Evolutionary conservation across 2,329 filamentous ascomycete genomes (phyloP), one percentile per base, ranked within the genome.

Genomic region (Alternaria brassicae): DNA sequence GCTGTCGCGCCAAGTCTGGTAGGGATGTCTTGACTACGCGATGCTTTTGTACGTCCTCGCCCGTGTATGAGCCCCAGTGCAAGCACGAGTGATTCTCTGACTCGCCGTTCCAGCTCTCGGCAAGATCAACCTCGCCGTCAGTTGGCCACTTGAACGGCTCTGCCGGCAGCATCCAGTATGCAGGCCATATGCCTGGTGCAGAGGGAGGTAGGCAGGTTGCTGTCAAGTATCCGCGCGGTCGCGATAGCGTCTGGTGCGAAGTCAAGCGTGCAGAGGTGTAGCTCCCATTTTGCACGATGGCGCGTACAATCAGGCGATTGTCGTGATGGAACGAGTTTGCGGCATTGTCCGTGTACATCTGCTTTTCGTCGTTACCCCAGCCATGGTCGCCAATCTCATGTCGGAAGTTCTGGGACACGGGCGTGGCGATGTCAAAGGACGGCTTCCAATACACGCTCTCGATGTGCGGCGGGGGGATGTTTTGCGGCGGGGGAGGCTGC

Each of bases 41-140:
- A 60, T 88, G 86, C 74, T 87, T 88, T 59, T 84, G 75, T 53
- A 79, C 79, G 66, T 88, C 85, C 56, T 85, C 76, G 58, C 78
- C 84, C 65, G 76, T 83, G 76, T 78, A 84, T 54, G 81, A 79
- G 3, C 86, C 86, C 86, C 86, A 88, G 65, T 88, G 86, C 48
- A 88, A 75, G 67, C 86, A 88, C 0, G 80, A 80, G 54, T 85
- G 82, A 68, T 88, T 88, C 47, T 82, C 77, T 32, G 73, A 70
- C 59, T 86, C 83, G 17, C 82, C 85, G 62, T 88, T 87, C 86
- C 85, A 88, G n/a, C 80, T 83, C 73, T 88, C 86, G 39, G 85
- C 82, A 45, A 88, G 85, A 70, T 88, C 86, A 12, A 88, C 77
- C 70, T 88, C 86, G 55, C 85, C 86, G 60, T 88, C 86, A 0